Evolutionary conservation across 2,329 filamentous ascomycete species (phyloP).

Genomic region (Cercospora sp.): DNA sequence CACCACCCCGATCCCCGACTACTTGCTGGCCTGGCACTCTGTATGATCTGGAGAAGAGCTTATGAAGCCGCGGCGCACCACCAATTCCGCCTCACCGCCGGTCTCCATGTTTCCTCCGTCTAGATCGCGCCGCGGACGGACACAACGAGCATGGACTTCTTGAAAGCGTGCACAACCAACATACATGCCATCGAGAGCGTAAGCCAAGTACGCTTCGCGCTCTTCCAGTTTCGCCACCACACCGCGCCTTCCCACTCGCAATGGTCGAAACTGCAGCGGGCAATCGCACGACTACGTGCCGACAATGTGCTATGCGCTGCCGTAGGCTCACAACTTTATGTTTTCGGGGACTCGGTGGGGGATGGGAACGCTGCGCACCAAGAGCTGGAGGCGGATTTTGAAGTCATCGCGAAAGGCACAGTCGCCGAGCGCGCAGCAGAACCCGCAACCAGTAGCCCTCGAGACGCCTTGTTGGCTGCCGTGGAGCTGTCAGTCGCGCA

Average conservation of each 20-base stretch:
- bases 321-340: slow-evolving; percentile 17
- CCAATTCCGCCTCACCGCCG: slow-evolving; percentile 1
- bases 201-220: slow-evolving; percentile 15
- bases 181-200: slow-evolving; percentile 32
- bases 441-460: not conserved
- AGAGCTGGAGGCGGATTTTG: not conserved
- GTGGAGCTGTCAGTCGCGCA: slow-evolving; percentile 27
- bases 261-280: slow-evolving; percentile 12
- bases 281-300: slow-evolving; percentile 20
- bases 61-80: slow-evolving; percentile 7
- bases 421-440: slow-evolving; percentile 1
- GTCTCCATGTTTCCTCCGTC: slow-evolving; percentile 31
- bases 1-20: not conserved
- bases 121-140: slow-evolving; percentile 7
- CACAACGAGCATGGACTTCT: slow-evolving; percentile 37
- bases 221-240: slow-evolving; percentile 16
- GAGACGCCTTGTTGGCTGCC: slow-evolving; percentile 31
- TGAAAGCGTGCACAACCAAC: slow-evolving; percentile 40
- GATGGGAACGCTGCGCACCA: not conserved
- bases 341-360: slow-evolving; percentile 17
- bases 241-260: not conserved
- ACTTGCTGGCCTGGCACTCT: not conserved
- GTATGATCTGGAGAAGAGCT: not conserved
- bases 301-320: slow-evolving; percentile 27
- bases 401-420: slow-evolving; percentile 1